Evolutionary conservation across 108 stramenopile genomes (phyloP), one percentile per base, ranked within the genome.

Genomic region (Cyclotella sp.): DNA sequence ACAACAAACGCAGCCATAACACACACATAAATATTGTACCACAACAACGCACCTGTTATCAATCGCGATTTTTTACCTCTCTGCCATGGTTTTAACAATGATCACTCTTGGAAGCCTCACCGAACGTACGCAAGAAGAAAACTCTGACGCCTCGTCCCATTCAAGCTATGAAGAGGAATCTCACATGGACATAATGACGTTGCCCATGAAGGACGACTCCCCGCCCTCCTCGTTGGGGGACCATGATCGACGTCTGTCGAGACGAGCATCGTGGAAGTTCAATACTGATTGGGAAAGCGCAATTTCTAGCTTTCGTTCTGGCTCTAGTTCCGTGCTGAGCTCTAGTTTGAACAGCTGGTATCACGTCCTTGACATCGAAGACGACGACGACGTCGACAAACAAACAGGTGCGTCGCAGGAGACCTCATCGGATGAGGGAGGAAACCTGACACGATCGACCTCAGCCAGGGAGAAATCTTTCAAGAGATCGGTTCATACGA

Each of bases 261-360:
- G 55, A 26, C n/a, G 55, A 26, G n/a, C 55, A 6, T 55, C 55
- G 12, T 55, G 55, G 55, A 55, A 55, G 24, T 55, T 55, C 24
- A 55, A 55, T 8, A 55, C 55, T 8, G 55, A 55, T 55, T 55
- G 55, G 55, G 55, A 55, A 55, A 55, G 55, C 24, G 55, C 55
- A 7, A 55, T 55, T 22, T 55, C 55, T 4, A 24, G 55, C 55
- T 55, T 24, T 24, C n/a, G 34, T 6, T 34, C 34, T 6, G 34
- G 34, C 6, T 34, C 55, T 26, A 22, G 4, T 24, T 24, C 55
- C 24, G 24, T 55, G 55, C 55, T 55, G 24, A 55, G 55, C 55
- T 24, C 19, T 4, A 55, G 55, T 8, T 24, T 19, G 21, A 55
- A 24, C 22, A 55, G 55, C 24, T 55, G 55, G 55, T 55, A 55